Evolutionary conservation across 495 filamentous ascomycete species (phyloP).

Genomic region (Poronia punctata): DNA sequence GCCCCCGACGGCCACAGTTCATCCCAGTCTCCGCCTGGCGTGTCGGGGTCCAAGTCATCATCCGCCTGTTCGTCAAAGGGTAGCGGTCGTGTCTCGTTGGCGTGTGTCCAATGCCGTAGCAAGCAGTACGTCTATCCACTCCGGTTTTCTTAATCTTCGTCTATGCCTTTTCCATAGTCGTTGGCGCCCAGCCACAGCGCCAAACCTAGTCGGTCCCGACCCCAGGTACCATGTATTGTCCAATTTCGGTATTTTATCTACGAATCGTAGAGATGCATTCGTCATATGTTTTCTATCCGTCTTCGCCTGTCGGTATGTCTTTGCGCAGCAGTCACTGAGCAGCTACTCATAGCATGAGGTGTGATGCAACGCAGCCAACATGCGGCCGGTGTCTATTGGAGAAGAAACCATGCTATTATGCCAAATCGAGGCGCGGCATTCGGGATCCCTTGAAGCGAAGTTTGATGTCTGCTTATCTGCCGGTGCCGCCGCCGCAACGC

Average conservation of each 20-base stretch:
- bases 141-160: background rate
- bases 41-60: constrained; percentile 14
- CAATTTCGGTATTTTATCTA: no score
- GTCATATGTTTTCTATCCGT: no score
- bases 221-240: no score
- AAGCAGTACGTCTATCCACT: constrained; percentile 30
- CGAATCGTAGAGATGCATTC: no score
- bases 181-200: no score
- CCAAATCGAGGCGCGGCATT: constrained; percentile 48
- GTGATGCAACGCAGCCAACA: constrained; percentile 44
- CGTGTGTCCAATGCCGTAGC: constrained; percentile 51
- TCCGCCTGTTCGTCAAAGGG: constrained; percentile 23
- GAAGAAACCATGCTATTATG: constrained; percentile 42
- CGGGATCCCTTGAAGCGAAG: constrained; percentile 35
- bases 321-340: background rate
- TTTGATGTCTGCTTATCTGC: constrained; percentile 23
- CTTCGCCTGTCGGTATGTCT: no score
- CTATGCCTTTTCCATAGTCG: background rate
- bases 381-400: constrained; percentile 40
- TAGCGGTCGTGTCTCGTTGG: constrained; percentile 38
- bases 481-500: constrained; percentile 10
- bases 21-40: constrained; percentile 17
- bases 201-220: no score
- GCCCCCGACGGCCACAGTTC: constrained; percentile 16
- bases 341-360: constrained; percentile 37